A percentile compares a stretch with the other conserved stretches of the same genome.
Conservation (phyloP, 2,329 filamentous ascomycete genomes). For the Graphilbum fragrans region DNA sequence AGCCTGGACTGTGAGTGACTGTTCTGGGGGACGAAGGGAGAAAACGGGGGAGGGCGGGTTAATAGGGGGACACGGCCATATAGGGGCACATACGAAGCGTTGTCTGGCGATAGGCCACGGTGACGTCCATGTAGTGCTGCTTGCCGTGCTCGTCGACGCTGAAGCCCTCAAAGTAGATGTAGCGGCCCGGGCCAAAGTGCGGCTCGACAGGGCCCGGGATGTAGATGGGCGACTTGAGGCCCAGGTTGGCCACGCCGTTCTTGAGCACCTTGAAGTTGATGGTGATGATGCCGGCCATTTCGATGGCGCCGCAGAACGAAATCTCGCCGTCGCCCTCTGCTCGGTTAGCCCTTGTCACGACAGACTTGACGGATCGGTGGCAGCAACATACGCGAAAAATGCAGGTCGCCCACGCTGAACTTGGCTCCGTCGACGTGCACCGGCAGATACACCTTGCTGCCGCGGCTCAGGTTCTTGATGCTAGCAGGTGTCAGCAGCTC, state of each 20-base stretch:
- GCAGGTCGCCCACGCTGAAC: conserved; percentile 80
- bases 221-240: conserved; percentile 75
- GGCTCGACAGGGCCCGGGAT: conserved; percentile 79
- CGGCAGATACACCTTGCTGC: conserved; percentile 66
- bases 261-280: conserved; percentile 86
- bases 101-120: conserved; percentile 76
- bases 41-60: no score
- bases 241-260: conserved; percentile 59
- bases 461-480: conserved; percentile 20
- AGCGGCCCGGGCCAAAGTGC: conserved; percentile 70
- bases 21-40: no score
- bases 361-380: no score
- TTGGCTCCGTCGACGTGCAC: conserved; percentile 81
- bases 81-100: conserved; percentile 36
- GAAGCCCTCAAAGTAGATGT: conserved; percentile 84
- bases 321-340: conserved; percentile 80
- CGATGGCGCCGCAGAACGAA: conserved; percentile 78
- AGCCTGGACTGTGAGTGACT: conserved; percentile 31
- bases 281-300: conserved; percentile 78
- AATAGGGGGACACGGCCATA: no score
- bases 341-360: neutral
- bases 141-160: conserved; percentile 79
- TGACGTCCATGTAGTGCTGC: conserved; percentile 81
- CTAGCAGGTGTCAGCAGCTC: conserved; percentile 5
- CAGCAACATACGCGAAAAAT: conserved; percentile 51